Evolutionary conservation across 495 filamentous ascomycete species (phyloP), one percentile per base, ranked within the genome.

Genomic region (Cercophora samala): DNA sequence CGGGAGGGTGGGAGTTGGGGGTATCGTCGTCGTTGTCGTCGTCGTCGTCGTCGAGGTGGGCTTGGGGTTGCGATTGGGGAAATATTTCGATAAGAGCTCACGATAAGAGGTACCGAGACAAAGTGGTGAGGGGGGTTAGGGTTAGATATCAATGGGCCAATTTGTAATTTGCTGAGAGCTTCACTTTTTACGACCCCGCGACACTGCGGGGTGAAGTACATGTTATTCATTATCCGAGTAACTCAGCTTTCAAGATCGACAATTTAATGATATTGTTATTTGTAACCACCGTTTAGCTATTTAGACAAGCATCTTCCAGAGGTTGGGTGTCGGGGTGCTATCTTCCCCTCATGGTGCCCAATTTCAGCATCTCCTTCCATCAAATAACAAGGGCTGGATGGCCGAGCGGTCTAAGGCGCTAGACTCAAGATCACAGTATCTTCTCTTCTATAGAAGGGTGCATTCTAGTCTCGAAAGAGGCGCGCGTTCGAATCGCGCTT

Each of bases 401-500:
- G 71, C 73, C 73, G 73, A 75, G 73, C 66, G 71, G 73, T 73
- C 70, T 75, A 75, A 75, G 73, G 73, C 71, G 73, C 59, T 69
- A 73, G 69, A 75, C 73, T 75, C 73, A 75, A 75, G 73, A 68
- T 62, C n/a, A 18, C 2, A 19, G 15, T 46, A 46, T 46, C 5
- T 21, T 23, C 37, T 58, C 68, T 58, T 69, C 60, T 66, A 62
- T 11, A 58, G 32, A 65, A 62, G 62, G 66, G n/a, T 56, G 67
- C 24, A 69, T 75, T 75, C 71, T 73, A 69, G 52, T 75, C 68
- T 73, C 73, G 73, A 62, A 75, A 75, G 73, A 72, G 68, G 73
- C 73, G 73, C 70, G 73, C 68, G 73, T 75, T 75, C 73, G 73
- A 75, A 75, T 75, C 73, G 68, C 73, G 70, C 73, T 63, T 65